Conservation (phyloP, 202 grass and related monocot species). For the Schoenoplectus triqueter region DNA sequence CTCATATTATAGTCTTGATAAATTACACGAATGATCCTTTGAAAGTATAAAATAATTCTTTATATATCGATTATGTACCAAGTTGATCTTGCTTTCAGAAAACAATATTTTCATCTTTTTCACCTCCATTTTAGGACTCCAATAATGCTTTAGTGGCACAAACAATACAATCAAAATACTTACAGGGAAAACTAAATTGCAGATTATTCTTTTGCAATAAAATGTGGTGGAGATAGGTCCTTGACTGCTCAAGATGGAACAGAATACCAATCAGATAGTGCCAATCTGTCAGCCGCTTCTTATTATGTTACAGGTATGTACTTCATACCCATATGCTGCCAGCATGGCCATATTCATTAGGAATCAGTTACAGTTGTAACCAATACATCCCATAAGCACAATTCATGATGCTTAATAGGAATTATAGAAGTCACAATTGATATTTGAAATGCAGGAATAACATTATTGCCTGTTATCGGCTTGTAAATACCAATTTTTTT, state of each 20-base stretch:
- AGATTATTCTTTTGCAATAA: conserved; percentile 70
- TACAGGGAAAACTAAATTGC: conserved; percentile 33
- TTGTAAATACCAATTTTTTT: no score
- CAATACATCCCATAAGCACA: background rate
- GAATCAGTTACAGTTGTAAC: background rate
- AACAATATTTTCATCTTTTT: background rate
- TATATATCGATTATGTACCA: background rate
- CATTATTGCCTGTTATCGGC: background rate
- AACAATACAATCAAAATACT: background rate
- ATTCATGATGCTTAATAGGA: background rate
- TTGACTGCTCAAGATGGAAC: conserved; percentile 57
- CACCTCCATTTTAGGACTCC: background rate
- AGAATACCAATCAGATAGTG: conserved; percentile 54
- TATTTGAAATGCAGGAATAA: background rate
- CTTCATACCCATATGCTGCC: background rate
- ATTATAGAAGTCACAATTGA: background rate
- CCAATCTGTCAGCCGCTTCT: conserved; percentile 52
- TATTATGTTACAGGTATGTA: conserved; percentile 54
- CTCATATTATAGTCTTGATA: background rate
- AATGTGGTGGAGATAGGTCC: conserved; percentile 50
- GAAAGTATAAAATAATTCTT: background rate
- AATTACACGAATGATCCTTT: background rate
- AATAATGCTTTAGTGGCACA: background rate
- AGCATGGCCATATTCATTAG: background rate
- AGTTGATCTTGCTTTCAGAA: background rate